Evolutionary conservation across 257 asterid species (phyloP), one percentile per base, ranked within the genome.

Genomic region (Solanum pimpinellifolium): DNA sequence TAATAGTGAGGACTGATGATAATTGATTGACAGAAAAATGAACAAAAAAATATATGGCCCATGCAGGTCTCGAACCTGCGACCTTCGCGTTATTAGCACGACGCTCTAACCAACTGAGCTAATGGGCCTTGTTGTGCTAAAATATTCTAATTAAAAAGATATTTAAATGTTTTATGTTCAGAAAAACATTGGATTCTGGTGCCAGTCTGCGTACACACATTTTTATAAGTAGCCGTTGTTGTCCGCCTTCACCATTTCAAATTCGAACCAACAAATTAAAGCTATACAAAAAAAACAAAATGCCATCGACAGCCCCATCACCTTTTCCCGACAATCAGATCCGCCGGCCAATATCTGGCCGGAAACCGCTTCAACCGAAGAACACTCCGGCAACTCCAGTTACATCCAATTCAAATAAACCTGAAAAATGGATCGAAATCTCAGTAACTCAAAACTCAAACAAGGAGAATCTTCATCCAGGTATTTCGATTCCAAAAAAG

Each of bases 31-130:
- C 44, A 41, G 11, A 41, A 9, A 41, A 3, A 60, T 21, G 14
- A 5, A 7, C 11, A 52, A 0, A 52, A 52, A 52, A 0, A 5
- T 0, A 14, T 49, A 6, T 66, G 90, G 90, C 87, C 90, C 88
- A 89, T 87, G 91, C 88, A 90, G 90, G 91, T 90, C 86, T 90
- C 89, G 86, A 90, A 90, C 89, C 90, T 88, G 88, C 90, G 86
- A 86, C 91, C 91, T 90, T 90, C 88, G 89, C 90, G 87, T 89
- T 87, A 87, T 89, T 89, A 89, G 91, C 89, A 89, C 91, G 77
- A 89, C 77, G 87, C 89, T 86, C 91, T 89, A 89, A 88, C 90
- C 90, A 88, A 70, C 90, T 88, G 89, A 86, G 90, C 87, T 88
- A 88, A 86, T 88, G 47, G 90, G 89, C 87, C 82, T 7, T 13